phyloP scores from a whole-genome alignment of 2,329 filamentous ascomycete genomes.

The Sphaerulina populicola region DNA sequence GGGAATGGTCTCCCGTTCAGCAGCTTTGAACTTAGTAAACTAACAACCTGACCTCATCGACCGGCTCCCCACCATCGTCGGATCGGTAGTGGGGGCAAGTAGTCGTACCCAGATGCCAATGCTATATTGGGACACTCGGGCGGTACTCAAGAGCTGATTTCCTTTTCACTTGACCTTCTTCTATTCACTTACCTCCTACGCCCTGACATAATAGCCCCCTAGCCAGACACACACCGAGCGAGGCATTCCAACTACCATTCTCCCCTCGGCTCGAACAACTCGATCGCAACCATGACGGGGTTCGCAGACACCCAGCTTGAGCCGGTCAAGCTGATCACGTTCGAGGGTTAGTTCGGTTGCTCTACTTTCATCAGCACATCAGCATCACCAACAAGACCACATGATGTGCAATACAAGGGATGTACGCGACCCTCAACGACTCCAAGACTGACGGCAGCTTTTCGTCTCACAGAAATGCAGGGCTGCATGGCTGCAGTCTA shows the following conservation, averaged over 20 bases:
- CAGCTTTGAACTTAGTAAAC: no score
- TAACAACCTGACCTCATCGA: neutral
- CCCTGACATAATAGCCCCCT: neutral
- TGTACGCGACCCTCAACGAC: constrained; percentile 5
- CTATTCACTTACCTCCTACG: neutral
- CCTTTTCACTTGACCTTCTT: no score
- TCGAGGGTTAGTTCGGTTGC: constrained; percentile 28
- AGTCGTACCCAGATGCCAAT: neutral
- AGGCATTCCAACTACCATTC: neutral
- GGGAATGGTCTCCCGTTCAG: neutral
- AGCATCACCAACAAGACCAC: neutral
- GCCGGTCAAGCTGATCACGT: constrained; percentile 30
- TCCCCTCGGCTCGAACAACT: neutral
- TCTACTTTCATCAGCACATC: neutral
- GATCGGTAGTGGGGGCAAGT: no score
- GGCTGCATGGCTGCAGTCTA: constrained; percentile 41
- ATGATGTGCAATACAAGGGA: constrained; percentile 5
- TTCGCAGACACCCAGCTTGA: constrained; percentile 25
- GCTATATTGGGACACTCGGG: neutral
- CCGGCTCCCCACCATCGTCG: constrained; percentile 6
- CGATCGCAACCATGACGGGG: constrained; percentile 13
- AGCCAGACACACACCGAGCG: neutral
- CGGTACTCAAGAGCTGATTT: no score
- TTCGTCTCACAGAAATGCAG: constrained; percentile 30
- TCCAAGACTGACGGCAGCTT: neutral